Percentiles rank a stretch among this genome's conserved stretches.
Conservation (phyloP, 176 grass and related monocot genomes). For the Thinopyrum elongatum region DNA sequence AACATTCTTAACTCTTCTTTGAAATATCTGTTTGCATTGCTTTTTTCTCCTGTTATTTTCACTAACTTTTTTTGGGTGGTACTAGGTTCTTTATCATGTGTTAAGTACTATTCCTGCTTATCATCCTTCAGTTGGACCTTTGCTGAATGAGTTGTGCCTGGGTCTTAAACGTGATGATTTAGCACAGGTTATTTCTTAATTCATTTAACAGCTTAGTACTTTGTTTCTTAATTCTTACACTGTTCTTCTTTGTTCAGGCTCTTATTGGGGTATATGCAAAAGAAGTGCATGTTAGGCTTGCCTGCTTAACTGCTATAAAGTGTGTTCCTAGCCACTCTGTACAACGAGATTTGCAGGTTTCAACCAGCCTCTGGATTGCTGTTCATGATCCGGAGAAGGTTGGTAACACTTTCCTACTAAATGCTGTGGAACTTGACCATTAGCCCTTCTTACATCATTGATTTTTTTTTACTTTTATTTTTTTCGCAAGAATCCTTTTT, state of each 20-base stretch:
- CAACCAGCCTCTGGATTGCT: constrained; percentile 93
- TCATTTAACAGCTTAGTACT: constrained; percentile 15
- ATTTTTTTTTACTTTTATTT: background rate
- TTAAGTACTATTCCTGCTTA: constrained; percentile 72
- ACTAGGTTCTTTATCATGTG: constrained; percentile 95
- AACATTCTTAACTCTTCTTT: constrained; percentile 40
- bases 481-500: background rate
- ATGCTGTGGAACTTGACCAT: constrained; percentile 14
- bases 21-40: constrained; percentile 26
- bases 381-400: constrained; percentile 97
- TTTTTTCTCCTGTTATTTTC: constrained; percentile 20
- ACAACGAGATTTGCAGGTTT: constrained; percentile 57
- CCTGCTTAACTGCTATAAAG: constrained; percentile 95
- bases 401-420: constrained; percentile 31
- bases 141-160: constrained; percentile 97
- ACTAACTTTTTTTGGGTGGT: constrained; percentile 19
- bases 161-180: constrained; percentile 76
- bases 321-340: constrained; percentile 78
- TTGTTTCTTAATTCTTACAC: constrained; percentile 28
- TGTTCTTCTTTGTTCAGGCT: constrained; percentile 49
- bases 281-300: constrained; percentile 80
- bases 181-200: constrained; percentile 61
- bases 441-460: constrained; percentile 6
- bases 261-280: constrained; percentile 87
- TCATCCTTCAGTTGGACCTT: constrained; percentile 75